phyloP scores from a whole-genome alignment of 768 basidiomycete species.

The Lentinula edodes region DNA sequence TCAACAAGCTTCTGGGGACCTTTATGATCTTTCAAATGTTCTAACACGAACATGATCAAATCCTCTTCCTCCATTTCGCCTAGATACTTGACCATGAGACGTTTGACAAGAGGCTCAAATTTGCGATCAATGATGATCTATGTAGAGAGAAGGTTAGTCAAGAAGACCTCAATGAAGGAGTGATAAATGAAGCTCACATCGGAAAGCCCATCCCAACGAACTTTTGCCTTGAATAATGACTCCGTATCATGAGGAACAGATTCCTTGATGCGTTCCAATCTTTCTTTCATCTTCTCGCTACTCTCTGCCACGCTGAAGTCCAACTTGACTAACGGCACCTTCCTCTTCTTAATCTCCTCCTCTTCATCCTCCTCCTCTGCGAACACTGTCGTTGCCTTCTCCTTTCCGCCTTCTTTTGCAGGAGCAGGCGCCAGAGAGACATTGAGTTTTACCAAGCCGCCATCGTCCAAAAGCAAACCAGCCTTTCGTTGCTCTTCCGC shows the following conservation, averaged over 20 bases:
- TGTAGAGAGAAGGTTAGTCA: constrained; percentile 1
- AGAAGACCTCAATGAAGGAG: constrained; percentile 6
- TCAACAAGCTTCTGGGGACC: constrained; percentile 80
- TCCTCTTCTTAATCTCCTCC: constrained; percentile 76
- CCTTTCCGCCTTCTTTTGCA: constrained; percentile 36
- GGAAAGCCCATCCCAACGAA: constrained; percentile 87
- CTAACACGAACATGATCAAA: constrained; percentile 88
- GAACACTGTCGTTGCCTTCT: constrained; percentile 60
- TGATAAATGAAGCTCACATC: constrained; percentile 55
- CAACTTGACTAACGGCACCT: constrained; percentile 82
- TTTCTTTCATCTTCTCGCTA: constrained; percentile 72
- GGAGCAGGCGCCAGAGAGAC: constrained; percentile 58
- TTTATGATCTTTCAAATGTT: constrained; percentile 90
- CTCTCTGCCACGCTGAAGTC: constrained; percentile 83
- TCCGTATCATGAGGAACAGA: constrained; percentile 78
- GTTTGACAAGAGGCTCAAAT: constrained; percentile 78
- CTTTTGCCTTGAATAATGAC: constrained; percentile 73
- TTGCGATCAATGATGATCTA: constrained; percentile 81
- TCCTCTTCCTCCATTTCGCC: constrained; percentile 94
- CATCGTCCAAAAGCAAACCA: constrained; percentile 86
- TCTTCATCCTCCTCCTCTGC: constrained; percentile 85
- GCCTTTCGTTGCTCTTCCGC: constrained; percentile 89
- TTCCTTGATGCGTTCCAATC: constrained; percentile 69
- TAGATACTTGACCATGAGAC: constrained; percentile 79
- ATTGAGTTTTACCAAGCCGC: constrained; percentile 82